These are phyloP conservation scores for Dacryopinax primogenitus DNA, from an alignment of 768 basidiomycete species.

Conservation along the genomic window DNA sequence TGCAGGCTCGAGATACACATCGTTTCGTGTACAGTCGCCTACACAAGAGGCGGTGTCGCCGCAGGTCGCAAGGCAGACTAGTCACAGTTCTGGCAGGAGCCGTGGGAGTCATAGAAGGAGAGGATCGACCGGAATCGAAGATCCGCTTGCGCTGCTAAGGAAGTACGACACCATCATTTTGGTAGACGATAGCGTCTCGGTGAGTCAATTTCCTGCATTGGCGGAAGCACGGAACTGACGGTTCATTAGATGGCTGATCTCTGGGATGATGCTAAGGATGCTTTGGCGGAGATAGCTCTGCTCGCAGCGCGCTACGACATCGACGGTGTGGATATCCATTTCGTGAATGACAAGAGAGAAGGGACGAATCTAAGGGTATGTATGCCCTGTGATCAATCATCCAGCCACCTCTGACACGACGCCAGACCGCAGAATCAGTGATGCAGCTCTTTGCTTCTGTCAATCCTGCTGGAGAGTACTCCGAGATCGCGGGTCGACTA, in stretches of 20 bases:
- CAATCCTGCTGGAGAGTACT: conserved; percentile 28
- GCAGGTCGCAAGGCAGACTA: not conserved
- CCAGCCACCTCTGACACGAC: not conserved
- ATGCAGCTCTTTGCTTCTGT: conserved; percentile 35
- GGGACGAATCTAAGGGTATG: conserved; percentile 33
- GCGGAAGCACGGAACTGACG: conserved; percentile 23
- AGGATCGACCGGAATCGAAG: conserved; percentile 6
- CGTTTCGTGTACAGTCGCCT: not conserved
- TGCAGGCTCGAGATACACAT: not conserved
- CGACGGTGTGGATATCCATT: conserved; percentile 51
- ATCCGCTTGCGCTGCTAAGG: conserved; percentile 15
- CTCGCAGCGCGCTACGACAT: conserved; percentile 39
- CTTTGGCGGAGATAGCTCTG: conserved; percentile 39
- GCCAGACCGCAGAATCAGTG: conserved; percentile 32
- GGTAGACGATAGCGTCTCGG: conserved; percentile 22
- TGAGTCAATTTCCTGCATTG: not conserved
- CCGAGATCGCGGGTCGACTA: conserved; percentile 18
- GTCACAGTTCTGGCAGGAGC: not conserved
- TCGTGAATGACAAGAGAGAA: conserved; percentile 36
- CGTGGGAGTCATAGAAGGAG: not conserved
- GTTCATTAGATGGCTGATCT: conserved; percentile 40
- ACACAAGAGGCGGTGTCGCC: not conserved
- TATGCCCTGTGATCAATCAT: not conserved
- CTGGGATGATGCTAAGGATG: conserved; percentile 42
- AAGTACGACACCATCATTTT: conserved; percentile 47